These are phyloP conservation scores for Aspergillus nidulans DNA, from an alignment of 495 filamentous ascomycete species.

Conservation along the genomic window DNA sequence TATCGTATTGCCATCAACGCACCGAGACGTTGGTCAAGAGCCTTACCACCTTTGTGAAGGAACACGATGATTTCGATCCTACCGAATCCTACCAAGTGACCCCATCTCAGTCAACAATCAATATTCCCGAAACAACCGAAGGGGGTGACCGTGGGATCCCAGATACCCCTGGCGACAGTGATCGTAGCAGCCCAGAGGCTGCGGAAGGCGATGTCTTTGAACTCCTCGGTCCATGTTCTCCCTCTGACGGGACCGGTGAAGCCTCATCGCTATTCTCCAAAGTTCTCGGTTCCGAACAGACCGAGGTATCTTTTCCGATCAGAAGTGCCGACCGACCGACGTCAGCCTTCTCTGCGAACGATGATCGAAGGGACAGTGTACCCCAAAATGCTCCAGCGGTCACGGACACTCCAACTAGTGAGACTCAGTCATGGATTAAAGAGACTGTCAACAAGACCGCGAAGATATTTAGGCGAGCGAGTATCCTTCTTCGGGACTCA, in stretches of 20 bases:
- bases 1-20: conserved; percentile 24
- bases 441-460: conserved; percentile 9
- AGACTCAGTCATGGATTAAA: neutral
- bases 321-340: neutral
- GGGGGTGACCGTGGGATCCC: neutral
- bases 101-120: conserved; percentile 3
- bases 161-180: neutral
- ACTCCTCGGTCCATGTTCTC: neutral
- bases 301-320: neutral
- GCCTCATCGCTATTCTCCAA: conserved; percentile 14
- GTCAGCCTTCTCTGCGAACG: conserved; percentile 1
- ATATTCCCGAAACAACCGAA: neutral
- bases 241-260: conserved; percentile 7
- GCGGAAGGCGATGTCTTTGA: neutral
- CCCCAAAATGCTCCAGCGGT: neutral
- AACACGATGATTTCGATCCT: conserved; percentile 25
- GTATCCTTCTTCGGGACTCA: conserved; percentile 32
- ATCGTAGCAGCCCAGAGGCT: neutral
- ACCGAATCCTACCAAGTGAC: conserved; percentile 15
- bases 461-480: conserved; percentile 34
- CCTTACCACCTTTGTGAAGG: conserved; percentile 29
- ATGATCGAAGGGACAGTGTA: neutral
- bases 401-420: conserved; percentile 1
- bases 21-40: conserved; percentile 29
- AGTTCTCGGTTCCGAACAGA: conserved; percentile 5